phyloP scores from a whole-genome alignment of 2,329 filamentous ascomycete genomes.

The Ophiostoma sp. region DNA sequence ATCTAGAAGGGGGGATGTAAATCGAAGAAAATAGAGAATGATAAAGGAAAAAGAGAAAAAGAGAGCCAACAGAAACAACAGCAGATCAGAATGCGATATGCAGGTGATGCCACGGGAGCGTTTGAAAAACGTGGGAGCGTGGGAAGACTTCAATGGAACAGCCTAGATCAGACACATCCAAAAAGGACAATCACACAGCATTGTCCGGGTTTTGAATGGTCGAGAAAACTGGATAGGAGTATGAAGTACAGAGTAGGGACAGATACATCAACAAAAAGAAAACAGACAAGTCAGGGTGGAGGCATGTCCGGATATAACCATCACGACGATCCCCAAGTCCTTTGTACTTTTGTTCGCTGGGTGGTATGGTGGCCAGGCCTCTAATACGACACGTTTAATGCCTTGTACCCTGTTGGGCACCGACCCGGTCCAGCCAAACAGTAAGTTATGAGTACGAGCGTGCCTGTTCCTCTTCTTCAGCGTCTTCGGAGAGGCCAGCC shows the following conservation, averaged over 20 bases:
- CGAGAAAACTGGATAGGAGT: not conserved
- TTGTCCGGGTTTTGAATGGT: not conserved
- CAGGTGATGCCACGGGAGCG: not conserved
- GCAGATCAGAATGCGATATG: not conserved
- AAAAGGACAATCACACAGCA: not conserved
- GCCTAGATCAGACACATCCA: not conserved
- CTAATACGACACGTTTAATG: too few species aligned
- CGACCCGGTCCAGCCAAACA: not conserved
- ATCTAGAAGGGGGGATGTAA: not conserved
- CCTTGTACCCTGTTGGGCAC: not conserved
- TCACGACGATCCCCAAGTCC: not conserved
- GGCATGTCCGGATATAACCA: conserved; percentile 4
- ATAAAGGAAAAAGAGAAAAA: not conserved
- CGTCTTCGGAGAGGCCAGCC: not conserved
- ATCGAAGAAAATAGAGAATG: not conserved
- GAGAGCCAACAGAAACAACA: not conserved
- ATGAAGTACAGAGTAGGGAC: too few species aligned
- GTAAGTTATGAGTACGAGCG: not conserved
- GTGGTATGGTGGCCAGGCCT: not conserved
- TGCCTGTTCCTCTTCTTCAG: not conserved
- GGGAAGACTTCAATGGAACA: not conserved
- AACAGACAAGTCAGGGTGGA: not conserved
- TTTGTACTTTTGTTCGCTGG: not conserved
- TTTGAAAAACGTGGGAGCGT: not conserved
- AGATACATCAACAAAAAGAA: not conserved